Base-by-base conservation (phyloP, 1,139 yeast genomes). In the Yamadazyma triangularis region DNA sequence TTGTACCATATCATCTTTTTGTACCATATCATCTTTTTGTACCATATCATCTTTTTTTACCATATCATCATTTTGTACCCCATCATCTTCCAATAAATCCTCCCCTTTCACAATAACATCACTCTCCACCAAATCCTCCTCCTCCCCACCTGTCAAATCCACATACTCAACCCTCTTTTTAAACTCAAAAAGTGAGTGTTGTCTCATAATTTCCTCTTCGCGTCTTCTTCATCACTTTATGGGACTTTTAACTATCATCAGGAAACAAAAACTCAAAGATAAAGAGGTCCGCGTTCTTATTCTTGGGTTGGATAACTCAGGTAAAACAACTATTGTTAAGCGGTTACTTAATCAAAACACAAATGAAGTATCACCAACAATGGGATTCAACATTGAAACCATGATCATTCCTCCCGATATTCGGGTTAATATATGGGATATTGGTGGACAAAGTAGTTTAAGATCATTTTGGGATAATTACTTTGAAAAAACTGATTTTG, bases 381-480 rank as follows among this genome's bases (percentile, higher is more conserved):
- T 80, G 66, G 71, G 70, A 34, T 73, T 53, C 57, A 73, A 62
- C 59, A 53, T 78, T 61, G 64, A 62, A 35, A 69, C 76, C 4
- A 43, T 71, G 6, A 34, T 41, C 3, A 18, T 18, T 9, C 8
- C 6, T 9, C n/a, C n/a, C n/a, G 20, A 18, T 18, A 20, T 34
- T 2, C 57, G 54, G 24, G 46, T 64, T 29, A 77, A 77, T 36
- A 51, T 79, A 24, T 81, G 89, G 96, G 96, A 87, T 50, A 78
- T 88, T 8, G 96, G 96, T 2, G 96, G 96, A 0, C 96, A 88
- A 52, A 63, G 72, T 10, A 72, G 85, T 12, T 59, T 87, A 29
- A 66, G 96, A 28, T 77, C 86, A 13, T 87, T 87, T 53, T 87
- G 96, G 96, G 77, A 85, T 36, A 88, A 88, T 57, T 87, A 88